Evolutionary conservation across 2,329 filamentous ascomycete species (phyloP).

Genomic region (Sphaerostilbella broomeana): DNA sequence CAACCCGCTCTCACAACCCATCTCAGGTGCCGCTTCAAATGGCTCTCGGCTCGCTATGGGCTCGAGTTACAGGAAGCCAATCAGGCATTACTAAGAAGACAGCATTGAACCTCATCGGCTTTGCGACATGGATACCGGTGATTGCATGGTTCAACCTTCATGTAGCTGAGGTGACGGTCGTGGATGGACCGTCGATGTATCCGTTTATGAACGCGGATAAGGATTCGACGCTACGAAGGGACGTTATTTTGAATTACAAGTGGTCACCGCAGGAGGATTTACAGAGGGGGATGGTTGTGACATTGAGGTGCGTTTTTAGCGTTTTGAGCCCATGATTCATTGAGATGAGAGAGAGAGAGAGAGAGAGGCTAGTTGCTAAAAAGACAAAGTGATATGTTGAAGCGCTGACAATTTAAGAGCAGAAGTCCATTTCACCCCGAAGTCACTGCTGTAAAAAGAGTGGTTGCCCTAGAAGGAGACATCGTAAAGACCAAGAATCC

Average conservation of each 20-base stretch:
- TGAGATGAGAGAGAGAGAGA: slow-evolving; percentile 1
- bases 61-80: slow-evolving; percentile 21
- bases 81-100: slow-evolving; percentile 27
- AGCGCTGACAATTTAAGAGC: too few relatives aligned
- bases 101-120: slow-evolving; percentile 41
- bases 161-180: slow-evolving; percentile 50
- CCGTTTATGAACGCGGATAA: slow-evolving; percentile 66
- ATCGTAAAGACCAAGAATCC: slow-evolving; percentile 59
- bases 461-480: slow-evolving; percentile 77
- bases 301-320: slow-evolving; percentile 50
- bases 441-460: slow-evolving; percentile 67
- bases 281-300: slow-evolving; percentile 67
- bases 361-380: too few relatives aligned
- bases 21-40: slow-evolving; percentile 19
- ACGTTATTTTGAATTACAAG: slow-evolving; percentile 55
- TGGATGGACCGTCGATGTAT: slow-evolving; percentile 66
- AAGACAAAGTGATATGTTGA: too few relatives aligned
- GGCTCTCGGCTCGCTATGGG: slow-evolving; percentile 32
- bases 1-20: background rate
- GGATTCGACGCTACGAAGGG: slow-evolving; percentile 46
- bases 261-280: slow-evolving; percentile 52
- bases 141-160: slow-evolving; percentile 55
- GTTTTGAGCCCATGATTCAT: too few relatives aligned
- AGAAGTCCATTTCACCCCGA: slow-evolving; percentile 69
- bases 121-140: slow-evolving; percentile 56